A percentile compares a stretch with the other conserved stretches of the same genome.
Conservation (phyloP, 495 filamentous ascomycete species). For the Aspergillus panamensis region DNA sequence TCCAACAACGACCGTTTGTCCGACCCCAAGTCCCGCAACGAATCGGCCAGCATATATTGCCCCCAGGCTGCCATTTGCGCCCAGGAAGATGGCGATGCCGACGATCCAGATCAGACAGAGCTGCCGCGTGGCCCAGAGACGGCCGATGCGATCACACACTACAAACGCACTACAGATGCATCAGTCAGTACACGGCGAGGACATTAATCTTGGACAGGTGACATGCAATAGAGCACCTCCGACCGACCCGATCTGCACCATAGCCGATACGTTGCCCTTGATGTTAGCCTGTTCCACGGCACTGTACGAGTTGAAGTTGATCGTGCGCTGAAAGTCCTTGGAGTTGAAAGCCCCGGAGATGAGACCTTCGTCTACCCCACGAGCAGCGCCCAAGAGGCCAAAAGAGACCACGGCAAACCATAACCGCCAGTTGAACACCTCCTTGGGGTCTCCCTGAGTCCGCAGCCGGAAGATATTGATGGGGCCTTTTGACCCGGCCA, state of each 20-base stretch:
- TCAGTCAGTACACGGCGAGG: neutral
- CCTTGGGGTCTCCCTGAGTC: constrained; percentile 50
- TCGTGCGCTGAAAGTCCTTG: constrained; percentile 56
- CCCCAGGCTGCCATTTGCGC: constrained; percentile 54
- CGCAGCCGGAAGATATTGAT: constrained; percentile 64
- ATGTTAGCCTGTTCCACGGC: constrained; percentile 54
- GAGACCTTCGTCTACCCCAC: constrained; percentile 65
- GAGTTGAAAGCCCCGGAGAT: constrained; percentile 65
- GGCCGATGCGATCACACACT: constrained; percentile 64
- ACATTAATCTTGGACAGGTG: neutral
- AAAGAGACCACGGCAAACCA: constrained; percentile 66
- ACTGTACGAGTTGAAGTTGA: constrained; percentile 53
- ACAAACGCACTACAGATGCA: constrained; percentile 50
- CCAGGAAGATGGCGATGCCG: constrained; percentile 67
- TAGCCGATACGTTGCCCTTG: constrained; percentile 66
- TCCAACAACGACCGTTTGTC: constrained; percentile 63
- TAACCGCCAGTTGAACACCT: constrained; percentile 61
- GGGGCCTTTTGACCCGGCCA: constrained; percentile 59
- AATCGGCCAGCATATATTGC: constrained; percentile 66
- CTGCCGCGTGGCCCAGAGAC: constrained; percentile 65
- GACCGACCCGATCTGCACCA: constrained; percentile 69
- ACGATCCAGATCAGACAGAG: constrained; percentile 64
- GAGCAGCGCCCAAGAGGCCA: constrained; percentile 65
- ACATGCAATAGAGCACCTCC: constrained; percentile 59
- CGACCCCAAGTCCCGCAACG: constrained; percentile 64